Evolutionary conservation across 108 stramenopile species (phyloP).

Genomic region (Cyclostephanos invisitatus): DNA sequence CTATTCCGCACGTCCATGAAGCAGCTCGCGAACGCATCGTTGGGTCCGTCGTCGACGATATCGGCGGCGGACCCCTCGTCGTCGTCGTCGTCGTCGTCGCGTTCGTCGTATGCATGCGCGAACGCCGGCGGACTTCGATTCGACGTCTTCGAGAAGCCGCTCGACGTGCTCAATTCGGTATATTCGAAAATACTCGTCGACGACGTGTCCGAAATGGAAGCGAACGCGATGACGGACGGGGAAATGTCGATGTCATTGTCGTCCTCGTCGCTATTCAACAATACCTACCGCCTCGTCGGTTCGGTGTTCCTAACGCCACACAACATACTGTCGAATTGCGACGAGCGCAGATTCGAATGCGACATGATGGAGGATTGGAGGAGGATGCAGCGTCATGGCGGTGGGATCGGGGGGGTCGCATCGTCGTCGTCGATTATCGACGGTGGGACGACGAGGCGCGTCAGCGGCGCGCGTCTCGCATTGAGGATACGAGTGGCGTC

Average conservation of each 20-base stretch:
- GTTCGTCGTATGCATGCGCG: background rate
- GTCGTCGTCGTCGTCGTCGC: background rate
- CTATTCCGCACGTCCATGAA: slow-evolving; percentile 38
- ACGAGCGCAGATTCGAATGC: slow-evolving; percentile 61
- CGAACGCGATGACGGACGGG: slow-evolving; percentile 15
- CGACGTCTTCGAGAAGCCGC: slow-evolving; percentile 40
- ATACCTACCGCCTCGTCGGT: slow-evolving; percentile 46
- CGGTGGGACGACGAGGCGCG: background rate
- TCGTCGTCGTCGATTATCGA: slow-evolving; percentile 3
- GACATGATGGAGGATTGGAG: slow-evolving; percentile 46
- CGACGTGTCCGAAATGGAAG: slow-evolving; percentile 24
- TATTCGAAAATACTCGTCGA: slow-evolving; percentile 16
- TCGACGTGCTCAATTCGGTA: slow-evolving; percentile 29
- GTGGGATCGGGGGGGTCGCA: background rate
- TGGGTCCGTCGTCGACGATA: background rate
- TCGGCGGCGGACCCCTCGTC: no score
- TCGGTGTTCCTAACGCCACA: slow-evolving; percentile 43
- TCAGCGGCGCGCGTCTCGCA: slow-evolving; percentile 51
- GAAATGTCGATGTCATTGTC: slow-evolving; percentile 8
- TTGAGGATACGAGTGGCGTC: slow-evolving; percentile 64
- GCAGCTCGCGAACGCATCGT: slow-evolving; percentile 25
- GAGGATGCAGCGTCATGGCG: slow-evolving; percentile 16
- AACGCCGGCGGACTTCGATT: slow-evolving; percentile 37
- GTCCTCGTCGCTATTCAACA: slow-evolving; percentile 1
- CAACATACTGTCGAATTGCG: slow-evolving; percentile 55